A percentile compares a stretch with the other conserved stretches of the same genome.
These are phyloP conservation scores for Globisporangium viniferum DNA, from an alignment of 352 stramenopile genomes.

Conservation along the genomic window DNA sequence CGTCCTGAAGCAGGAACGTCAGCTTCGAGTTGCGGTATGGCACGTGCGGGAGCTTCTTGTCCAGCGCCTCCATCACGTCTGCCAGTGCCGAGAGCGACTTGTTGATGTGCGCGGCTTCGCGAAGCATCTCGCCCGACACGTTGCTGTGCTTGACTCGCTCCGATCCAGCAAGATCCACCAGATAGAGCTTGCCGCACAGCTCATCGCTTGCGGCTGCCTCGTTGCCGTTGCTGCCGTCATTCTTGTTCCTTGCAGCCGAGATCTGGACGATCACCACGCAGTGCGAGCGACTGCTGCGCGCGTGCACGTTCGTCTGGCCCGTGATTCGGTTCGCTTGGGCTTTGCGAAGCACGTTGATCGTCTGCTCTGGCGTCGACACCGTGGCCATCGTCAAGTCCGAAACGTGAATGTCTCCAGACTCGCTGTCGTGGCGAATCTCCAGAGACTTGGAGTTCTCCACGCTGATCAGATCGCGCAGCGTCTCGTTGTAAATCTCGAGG, in stretches of 20 bases:
- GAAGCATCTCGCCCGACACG: slow-evolving; percentile 78
- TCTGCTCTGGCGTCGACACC: slow-evolving; percentile 61
- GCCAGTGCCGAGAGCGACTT: slow-evolving; percentile 90
- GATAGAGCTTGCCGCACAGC: slow-evolving; percentile 86
- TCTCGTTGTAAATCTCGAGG: slow-evolving; percentile 97
- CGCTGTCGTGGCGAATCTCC: slow-evolving; percentile 73
- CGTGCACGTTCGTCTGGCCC: slow-evolving; percentile 85
- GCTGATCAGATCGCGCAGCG: slow-evolving; percentile 88
- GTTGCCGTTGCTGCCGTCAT: slow-evolving; percentile 26
- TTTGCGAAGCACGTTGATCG: slow-evolving; percentile 57
- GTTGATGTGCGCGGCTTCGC: slow-evolving; percentile 83
- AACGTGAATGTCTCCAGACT: slow-evolving; percentile 67
- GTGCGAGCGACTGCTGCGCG: slow-evolving; percentile 90
- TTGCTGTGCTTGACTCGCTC: slow-evolving; percentile 92
- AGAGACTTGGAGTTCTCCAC: slow-evolving; percentile 51
- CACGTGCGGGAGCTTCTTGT: slow-evolving; percentile 90
- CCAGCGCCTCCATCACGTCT: slow-evolving; percentile 91
- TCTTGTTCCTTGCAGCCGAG: slow-evolving; percentile 35
- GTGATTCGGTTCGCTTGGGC: slow-evolving; percentile 81
- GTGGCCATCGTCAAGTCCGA: slow-evolving; percentile 73
- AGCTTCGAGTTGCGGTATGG: slow-evolving; percentile 98
- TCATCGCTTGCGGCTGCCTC: slow-evolving; percentile 30
- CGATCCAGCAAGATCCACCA: slow-evolving; percentile 92
- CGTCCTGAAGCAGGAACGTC: slow-evolving; percentile 96
- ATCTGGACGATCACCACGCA: slow-evolving; percentile 91